Base-by-base conservation (phyloP, 2,329 filamentous ascomycete species). In the Botrytis deweyae region DNA sequence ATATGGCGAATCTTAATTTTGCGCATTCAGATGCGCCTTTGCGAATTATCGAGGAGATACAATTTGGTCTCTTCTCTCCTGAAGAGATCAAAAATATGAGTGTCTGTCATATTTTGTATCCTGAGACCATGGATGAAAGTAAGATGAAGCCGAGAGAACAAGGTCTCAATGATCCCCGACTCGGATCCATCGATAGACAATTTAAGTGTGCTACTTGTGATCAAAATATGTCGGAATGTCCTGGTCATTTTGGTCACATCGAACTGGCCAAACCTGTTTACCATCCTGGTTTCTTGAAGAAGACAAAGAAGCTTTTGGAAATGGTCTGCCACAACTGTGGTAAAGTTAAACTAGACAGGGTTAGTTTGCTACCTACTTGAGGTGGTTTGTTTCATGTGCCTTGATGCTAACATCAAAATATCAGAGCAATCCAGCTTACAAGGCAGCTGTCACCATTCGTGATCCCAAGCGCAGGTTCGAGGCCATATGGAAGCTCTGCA, bases 61-160 rank as follows among this genome's bases (percentile, higher is more conserved):
- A 99, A 87, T 99, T 99, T 82, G 96, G 96, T 82, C 89, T 99
- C 82, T 90, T 99, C 84, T 97, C 96, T 52, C 96, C 96, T 40
- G 96, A 99, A 83, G 97, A 99, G 87, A 97, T 98, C 85, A 98
- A 99, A 87, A 95, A 92, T 81, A 97, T 98, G 94, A 98, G 95
- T 84, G 95, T 98, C 77, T 93, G 91, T 79, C 93, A 97, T 83
- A 95, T 99, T 82, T 89, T 96, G 83, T 98, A 98, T 82, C 95
- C 96, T n/a, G 96, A 99, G 87, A 98, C 96, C 42, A 98, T 99
- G 96, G 96, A 99, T 82, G 96, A 99, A 84, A 92, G 92, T 83
- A 93, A 95, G 81, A 91, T 93, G 78, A 93, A 93, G 82, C 96
- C 96, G 77, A 94, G 96, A 79, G 92, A 96, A 76, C 92, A 92